These are phyloP conservation scores for Fraxinus paxiana DNA, from an alignment of 305 asterid genomes.

Conservation along the genomic window DNA sequence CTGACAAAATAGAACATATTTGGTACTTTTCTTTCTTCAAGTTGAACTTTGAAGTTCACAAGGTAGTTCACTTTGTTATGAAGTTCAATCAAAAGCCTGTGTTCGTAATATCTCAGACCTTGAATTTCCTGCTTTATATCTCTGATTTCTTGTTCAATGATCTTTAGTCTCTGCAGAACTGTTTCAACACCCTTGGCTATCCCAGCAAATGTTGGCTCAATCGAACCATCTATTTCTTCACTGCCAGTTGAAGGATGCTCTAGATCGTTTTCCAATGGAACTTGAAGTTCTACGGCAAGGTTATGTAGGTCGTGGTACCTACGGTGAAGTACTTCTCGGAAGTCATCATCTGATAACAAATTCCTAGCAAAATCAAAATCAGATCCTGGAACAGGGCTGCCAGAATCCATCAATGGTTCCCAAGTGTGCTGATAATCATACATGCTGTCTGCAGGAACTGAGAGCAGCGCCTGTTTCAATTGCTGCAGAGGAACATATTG, in stretches of 20 bases:
- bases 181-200: constrained; percentile 84
- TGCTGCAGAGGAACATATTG: constrained; percentile 52
- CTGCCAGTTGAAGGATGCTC: constrained; percentile 27
- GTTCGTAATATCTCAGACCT: constrained; percentile 82
- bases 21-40: constrained; percentile 82
- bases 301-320: constrained; percentile 74
- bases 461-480: constrained; percentile 63
- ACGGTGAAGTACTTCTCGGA: constrained; percentile 74
- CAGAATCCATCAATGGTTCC: constrained; percentile 56
- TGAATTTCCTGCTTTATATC: constrained; percentile 82
- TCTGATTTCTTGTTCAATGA: constrained; percentile 82
- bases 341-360: constrained; percentile 80
- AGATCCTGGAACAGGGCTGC: constrained; percentile 44
- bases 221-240: constrained; percentile 46
- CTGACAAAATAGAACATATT: constrained; percentile 70
- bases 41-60: constrained; percentile 60
- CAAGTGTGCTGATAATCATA: constrained; percentile 92
- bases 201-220: constrained; percentile 70
- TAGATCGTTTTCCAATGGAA: constrained; percentile 48
- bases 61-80: constrained; percentile 73
- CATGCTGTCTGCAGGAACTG: constrained; percentile 76
- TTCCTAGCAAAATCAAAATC: constrained; percentile 77
- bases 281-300: constrained; percentile 80
- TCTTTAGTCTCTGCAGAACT: constrained; percentile 69
- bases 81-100: constrained; percentile 59